Base-by-base conservation (phyloP, 2,329 filamentous ascomycete species). In the Fusarium transvaalense region DNA sequence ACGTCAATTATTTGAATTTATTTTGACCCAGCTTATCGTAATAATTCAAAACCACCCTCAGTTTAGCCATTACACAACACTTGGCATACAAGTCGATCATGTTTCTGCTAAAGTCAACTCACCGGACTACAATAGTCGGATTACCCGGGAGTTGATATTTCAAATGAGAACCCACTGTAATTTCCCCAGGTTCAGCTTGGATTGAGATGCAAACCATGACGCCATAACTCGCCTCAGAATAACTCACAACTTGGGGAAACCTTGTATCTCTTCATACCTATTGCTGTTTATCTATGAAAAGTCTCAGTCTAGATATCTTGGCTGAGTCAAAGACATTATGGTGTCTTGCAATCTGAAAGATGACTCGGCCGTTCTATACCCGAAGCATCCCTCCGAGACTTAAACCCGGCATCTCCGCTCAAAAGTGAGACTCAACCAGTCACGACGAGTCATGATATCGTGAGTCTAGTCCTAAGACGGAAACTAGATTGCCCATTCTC, bases 401-500 rank as follows among this genome's bases (percentile, higher is more conserved):
- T 7, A 13, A 23, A 23, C 32, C 10, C 39, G 8, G 14, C 6
- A 15, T 39, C 27, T 35, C 56, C 57, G 35, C 35, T 31, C 13
- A 3, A 1, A 9, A 45, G n/a, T 19, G 12, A 14, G 1, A 5
- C 3, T 0, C 12, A 17, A 13, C 35, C 52, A 64, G 57, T 47
- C 34, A 64, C 10, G n/a, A 13, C 32, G 38, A 34, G 31, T n/a
- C 27, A n/a, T 17, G 21, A 9, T 43, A 48, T 52, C 46, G n/a
- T 3, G 2, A 0, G 13, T 3, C 66, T 73, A 73, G 2, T 10
- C 63, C 29, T 2, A 41, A 72, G 46, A 9, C 9, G 60, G 71
- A 31, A 73, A 63, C 2, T 72, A 27, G 71, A 73, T 73, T 73
- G 71, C 61, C 71, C 69, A 73, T 64, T 66, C 3, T 7, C 5